Base-by-base conservation (phyloP, 1,139 yeast species). In the Taiozyma onychis region DNA sequence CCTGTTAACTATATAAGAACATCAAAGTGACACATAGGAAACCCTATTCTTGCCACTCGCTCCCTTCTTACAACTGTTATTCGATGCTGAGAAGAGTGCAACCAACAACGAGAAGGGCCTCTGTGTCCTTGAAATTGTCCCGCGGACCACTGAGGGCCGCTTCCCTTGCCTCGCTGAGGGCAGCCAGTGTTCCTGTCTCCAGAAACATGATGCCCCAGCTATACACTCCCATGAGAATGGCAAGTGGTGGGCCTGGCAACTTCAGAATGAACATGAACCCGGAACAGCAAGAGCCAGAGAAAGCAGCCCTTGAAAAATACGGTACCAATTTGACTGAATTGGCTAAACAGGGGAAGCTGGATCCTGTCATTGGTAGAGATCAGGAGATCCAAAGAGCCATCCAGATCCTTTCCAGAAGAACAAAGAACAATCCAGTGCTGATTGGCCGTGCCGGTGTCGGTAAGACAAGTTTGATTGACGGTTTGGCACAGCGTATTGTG, bases 401-500 rank as follows among this genome's bases (percentile, higher is more conserved):
- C 49, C 98, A 93, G 66, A 90, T 93, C 48, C 72, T 93, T 46
- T 88, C 97, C 1, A 75, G 99, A 59, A 76, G 99, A 65, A 90
- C 97, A 2, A 93, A 93, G 67, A 91, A 91, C 64, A 93, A 93
- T 64, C 98, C 98, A 0, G 96, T 93, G 0, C 69, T 93, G 48
- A 89, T 91, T 48, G 99, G 98, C 54, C 83, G 88, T 57, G 98
- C 99, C 1, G 99, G 99, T 70, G 95, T 96, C 0, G 99, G 99
- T 70, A 93, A 93, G 68, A 93, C 98, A 0, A 95, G 97, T 6
- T 83, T 93, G 49, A 86, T 93, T 81, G 99, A 93, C 67, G 99
- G 98, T 0, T 74, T 93, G 47, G 98, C 98, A 0, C 98, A 93
- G 68, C 72, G 97, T 60, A 90, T 93, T 50, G 81, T 88, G 16